These are phyloP conservation scores for Solanum appendiculatum DNA, from an alignment of 257 asterid species.

Conservation along the genomic window DNA sequence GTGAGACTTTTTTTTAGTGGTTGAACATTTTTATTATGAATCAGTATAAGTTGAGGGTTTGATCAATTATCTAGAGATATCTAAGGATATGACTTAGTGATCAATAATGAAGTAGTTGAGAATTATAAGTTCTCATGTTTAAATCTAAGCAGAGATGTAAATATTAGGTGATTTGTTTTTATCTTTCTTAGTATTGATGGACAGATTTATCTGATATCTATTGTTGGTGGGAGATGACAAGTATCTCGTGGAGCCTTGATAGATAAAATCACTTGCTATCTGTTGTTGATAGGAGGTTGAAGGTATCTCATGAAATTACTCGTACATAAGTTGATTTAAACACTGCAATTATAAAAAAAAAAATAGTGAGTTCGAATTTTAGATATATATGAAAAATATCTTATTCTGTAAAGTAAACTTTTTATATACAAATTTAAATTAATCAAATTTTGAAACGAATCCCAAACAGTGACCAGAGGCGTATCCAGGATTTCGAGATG, in stretches of 20 bases:
- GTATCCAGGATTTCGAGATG: too few species aligned
- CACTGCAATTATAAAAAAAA: too few species aligned
- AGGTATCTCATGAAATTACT: too few species aligned
- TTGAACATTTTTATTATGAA: background rate
- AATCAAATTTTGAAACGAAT: too few species aligned
- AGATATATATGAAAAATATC: background rate
- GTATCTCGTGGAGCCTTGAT: background rate
- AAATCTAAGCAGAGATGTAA: background rate
- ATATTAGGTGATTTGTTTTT: background rate
- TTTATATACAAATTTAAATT: too few species aligned
- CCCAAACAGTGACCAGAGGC: fast-evolving
- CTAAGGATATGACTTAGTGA: background rate
- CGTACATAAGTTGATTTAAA: background rate
- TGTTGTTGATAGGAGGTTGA: background rate
- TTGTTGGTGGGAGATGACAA: background rate
- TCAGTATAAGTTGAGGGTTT: background rate
- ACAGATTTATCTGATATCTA: background rate
- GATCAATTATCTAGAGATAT: background rate
- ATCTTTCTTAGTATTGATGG: background rate
- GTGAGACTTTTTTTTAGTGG: background rate
- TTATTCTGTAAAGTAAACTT: too few species aligned
- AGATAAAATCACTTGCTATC: background rate
- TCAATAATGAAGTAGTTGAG: background rate
- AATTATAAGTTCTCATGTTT: background rate
- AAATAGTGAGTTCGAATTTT: too few species aligned